Percentiles rank a stretch among this genome's conserved stretches.
Conservation (phyloP, 1,284 basidiomycete species). For the Pascua guehoae region DNA sequence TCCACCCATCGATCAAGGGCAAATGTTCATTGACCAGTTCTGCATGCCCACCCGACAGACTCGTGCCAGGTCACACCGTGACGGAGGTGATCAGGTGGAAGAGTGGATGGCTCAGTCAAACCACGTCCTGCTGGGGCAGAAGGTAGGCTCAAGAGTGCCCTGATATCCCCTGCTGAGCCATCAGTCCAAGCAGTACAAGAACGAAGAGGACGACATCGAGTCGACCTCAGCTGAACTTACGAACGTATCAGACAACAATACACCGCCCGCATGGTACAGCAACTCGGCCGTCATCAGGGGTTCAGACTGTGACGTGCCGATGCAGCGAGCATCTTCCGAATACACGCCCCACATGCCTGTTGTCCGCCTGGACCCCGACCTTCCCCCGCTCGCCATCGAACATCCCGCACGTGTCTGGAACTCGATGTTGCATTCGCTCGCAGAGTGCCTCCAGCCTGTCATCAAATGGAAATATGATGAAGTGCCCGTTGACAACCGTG, state of each 20-base stretch:
- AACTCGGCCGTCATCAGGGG: no score
- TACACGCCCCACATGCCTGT: background rate
- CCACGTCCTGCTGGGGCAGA: conserved; percentile 6
- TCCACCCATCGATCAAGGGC: no score
- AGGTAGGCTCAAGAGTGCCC: background rate
- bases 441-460: conserved; percentile 26
- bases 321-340: no score
- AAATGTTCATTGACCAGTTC: background rate
- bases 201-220: no score
- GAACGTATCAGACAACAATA: no score
- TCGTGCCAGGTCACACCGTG: background rate
- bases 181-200: no score
- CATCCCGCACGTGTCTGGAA: conserved; percentile 42
- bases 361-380: conserved; percentile 15
- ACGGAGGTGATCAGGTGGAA: background rate
- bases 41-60: background rate
- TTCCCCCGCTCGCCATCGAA: conserved; percentile 29
- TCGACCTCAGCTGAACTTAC: no score
- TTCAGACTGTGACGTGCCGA: no score
- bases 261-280: no score
- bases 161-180: no score
- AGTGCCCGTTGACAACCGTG: background rate
- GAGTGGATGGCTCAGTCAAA: conserved; percentile 5
- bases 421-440: conserved; percentile 28
- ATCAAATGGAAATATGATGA: conserved; percentile 34